Evolutionary conservation across 1,284 basidiomycete genomes (phyloP).

Genomic region (Irpex sp.): DNA sequence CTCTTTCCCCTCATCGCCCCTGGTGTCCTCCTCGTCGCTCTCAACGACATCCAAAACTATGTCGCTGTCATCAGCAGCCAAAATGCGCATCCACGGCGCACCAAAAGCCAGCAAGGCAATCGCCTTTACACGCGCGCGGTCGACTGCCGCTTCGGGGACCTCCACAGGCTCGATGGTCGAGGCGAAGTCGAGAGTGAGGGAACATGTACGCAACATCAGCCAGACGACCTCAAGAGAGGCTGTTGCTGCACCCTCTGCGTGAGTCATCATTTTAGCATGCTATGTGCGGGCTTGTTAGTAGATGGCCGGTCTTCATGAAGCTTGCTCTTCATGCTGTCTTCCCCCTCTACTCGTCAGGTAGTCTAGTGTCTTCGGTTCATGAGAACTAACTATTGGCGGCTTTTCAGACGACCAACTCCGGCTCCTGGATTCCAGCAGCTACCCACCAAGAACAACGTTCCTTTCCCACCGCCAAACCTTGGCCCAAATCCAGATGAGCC

Average conservation of each 20-base stretch:
- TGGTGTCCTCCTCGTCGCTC: constrained; percentile 6
- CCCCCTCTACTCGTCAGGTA: neutral
- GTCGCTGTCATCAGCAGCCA: constrained; percentile 23
- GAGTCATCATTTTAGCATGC: constrained; percentile 14
- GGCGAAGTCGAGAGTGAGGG: constrained; percentile 69
- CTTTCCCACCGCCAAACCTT: constrained; percentile 38
- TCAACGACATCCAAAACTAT: constrained; percentile 20
- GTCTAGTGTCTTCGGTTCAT: neutral
- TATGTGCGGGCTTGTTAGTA: neutral
- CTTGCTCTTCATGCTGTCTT: neutral
- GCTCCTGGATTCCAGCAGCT: constrained; percentile 66
- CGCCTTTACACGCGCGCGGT: constrained; percentile 47
- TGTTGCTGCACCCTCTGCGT: constrained; percentile 59
- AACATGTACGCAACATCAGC: constrained; percentile 64
- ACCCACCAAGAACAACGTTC: constrained; percentile 49
- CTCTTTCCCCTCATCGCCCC: neutral
- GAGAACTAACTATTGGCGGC: constrained; percentile 8
- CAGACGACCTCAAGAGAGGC: constrained; percentile 57
- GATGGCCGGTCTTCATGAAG: neutral
- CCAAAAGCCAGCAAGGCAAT: constrained; percentile 37
- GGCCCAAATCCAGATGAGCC: constrained; percentile 46
- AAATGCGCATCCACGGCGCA: constrained; percentile 42
- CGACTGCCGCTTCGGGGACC: constrained; percentile 36
- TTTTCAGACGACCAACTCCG: constrained; percentile 58
- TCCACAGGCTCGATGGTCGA: constrained; percentile 53